phyloP scores from a whole-genome alignment of 2,329 filamentous ascomycete genomes.

The Stenocarpella maydis region DNA sequence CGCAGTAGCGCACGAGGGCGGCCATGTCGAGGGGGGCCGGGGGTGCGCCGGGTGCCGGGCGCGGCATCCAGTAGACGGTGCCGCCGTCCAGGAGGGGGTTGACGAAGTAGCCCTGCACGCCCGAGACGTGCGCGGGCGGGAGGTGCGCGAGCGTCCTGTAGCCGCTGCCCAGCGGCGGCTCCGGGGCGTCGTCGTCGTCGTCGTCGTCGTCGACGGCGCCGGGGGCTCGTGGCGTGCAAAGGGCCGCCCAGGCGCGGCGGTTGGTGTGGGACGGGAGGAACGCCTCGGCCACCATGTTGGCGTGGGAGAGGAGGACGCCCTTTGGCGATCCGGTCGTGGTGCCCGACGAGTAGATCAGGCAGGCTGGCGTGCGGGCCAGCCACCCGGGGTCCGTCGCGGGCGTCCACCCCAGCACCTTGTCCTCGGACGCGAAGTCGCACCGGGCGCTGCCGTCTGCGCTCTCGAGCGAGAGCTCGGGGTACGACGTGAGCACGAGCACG shows the following conservation, averaged over 20 bases:
- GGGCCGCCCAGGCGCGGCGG: not conserved
- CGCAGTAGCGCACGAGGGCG: not conserved
- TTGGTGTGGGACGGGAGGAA: not conserved
- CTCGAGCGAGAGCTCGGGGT: not conserved
- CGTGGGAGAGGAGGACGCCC: not conserved
- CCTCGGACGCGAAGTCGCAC: not conserved
- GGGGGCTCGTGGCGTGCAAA: not conserved
- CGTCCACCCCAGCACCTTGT: not conserved
- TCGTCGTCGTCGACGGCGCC: no score
- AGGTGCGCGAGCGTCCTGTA: slow-evolving; percentile 7
- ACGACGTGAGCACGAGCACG: not conserved
- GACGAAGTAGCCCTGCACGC: not conserved
- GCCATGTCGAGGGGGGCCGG: not conserved
- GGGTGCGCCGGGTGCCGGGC: not conserved
- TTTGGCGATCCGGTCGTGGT: not conserved
- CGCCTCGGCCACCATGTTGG: slow-evolving; percentile 2
- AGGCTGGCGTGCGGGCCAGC: not conserved
- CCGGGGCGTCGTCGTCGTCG: no score
- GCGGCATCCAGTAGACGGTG: not conserved
- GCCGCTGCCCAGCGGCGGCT: not conserved
- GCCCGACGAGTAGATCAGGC: slow-evolving; percentile 2
- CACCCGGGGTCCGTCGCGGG: not conserved
- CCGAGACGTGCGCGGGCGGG: not conserved
- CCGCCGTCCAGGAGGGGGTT: slow-evolving; percentile 3
- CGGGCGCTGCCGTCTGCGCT: not conserved